Conservation (phyloP, 306 rosid species). For the Lathyrus aphaca region DNA sequence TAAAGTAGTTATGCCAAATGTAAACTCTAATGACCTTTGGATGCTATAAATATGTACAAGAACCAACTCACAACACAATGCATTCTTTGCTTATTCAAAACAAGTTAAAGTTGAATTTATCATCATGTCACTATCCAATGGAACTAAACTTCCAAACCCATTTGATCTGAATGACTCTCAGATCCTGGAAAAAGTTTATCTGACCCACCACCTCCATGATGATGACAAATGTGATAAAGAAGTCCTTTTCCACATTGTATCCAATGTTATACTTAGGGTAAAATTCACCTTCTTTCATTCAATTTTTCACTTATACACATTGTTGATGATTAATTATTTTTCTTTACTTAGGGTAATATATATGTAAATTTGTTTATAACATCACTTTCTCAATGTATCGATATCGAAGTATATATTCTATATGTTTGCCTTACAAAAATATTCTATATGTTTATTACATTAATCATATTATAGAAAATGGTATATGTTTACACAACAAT, state of each 20-base stretch:
- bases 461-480: not conserved
- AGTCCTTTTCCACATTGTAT: constrained; percentile 36
- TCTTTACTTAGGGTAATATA: too few species aligned
- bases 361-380: too few species aligned
- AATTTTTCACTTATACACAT: not conserved
- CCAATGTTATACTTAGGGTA: constrained; percentile 40
- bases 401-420: not conserved
- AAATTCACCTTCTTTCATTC: not conserved
- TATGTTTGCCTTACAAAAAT: too few species aligned
- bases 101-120: not conserved
- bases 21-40: constrained; percentile 18
- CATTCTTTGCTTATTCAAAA: constrained; percentile 10
- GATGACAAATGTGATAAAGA: constrained; percentile 38
- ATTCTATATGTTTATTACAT: not conserved
- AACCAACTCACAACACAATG: constrained; percentile 21
- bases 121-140: constrained; percentile 39
- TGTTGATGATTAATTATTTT: not conserved
- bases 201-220: constrained; percentile 47
- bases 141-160: constrained; percentile 31
- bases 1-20: constrained; percentile 41
- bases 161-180: constrained; percentile 34
- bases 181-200: constrained; percentile 43
- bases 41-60: constrained; percentile 30
- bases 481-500: not conserved
- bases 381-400: not conserved